Evolutionary conservation across 1,139 yeast genomes (phyloP), one percentile per base, ranked within the genome.

Genomic region (Saccharomycopsis crataegensis): DNA sequence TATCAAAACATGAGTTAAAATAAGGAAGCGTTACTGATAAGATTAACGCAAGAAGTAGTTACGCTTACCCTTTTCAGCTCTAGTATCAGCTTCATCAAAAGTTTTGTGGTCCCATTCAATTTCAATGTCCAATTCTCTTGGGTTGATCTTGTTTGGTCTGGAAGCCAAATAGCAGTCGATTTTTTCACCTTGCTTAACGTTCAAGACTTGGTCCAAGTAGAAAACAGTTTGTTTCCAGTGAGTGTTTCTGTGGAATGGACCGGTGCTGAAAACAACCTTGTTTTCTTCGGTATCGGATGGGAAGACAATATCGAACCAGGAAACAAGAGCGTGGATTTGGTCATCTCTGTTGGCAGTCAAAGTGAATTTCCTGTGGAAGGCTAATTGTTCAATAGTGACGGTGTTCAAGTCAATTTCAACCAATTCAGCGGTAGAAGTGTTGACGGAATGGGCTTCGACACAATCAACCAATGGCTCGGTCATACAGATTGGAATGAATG

Each of bases 171-270:
- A 72, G 50, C 98, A 96, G 57, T 78, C 76, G 60, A 94, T 75
- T 42, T 68, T 66, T 63, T 93, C 99, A 56, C 93, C 96, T 61
- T 78, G 76, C 66, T 83, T 85, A 60, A 89, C 73, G 65, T 85
- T 86, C 61, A 91, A 72, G 38, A 87, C 96, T 64, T 88, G 89
- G 64, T 80, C 82, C 67, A 93, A 78, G 70, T 93, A 94, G 71
- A 94, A 90, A 1, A 93, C 96, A 17, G 97, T 87, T 73, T 93
- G 99, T 70, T 93, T 94, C 99, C 99, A 94, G 68, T 87, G 96
- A 32, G 95, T 87, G 72, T 86, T 86, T 60, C 80, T 78, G 52
- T 83, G 79, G 74, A 83, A 86, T 46, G 96, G 93, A 37, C 95
- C 95, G 17, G 96, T 87, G 42, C 86, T 80, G 64, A 87, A 85